Percentiles rank a stretch among this genome's conserved stretches.
Conservation (phyloP, 1,284 basidiomycete species). For the Pyrrhoderma lamaoense region DNA sequence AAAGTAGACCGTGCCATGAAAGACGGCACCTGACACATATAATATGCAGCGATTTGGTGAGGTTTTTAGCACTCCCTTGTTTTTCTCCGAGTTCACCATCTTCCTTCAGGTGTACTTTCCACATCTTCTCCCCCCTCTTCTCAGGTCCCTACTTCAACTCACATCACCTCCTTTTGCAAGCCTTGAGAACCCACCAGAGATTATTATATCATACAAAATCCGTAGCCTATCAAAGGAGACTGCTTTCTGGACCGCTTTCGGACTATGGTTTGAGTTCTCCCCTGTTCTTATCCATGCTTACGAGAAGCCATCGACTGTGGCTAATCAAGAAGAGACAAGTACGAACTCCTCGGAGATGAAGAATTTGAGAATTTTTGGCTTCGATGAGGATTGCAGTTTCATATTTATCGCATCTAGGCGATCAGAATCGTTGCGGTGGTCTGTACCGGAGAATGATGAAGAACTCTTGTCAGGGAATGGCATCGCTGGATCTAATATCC, state of each 20-base stretch:
- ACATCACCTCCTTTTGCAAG: conserved; percentile 43
- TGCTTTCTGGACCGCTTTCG: conserved; percentile 77
- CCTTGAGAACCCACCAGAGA: conserved; percentile 16
- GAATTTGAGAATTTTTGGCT: conserved; percentile 22
- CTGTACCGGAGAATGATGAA: conserved; percentile 42
- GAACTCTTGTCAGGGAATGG: conserved; percentile 52
- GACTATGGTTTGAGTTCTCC: conserved; percentile 70
- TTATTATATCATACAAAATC: conserved; percentile 70
- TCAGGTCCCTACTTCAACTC: conserved; percentile 60
- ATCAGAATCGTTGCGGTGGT: conserved; percentile 48
- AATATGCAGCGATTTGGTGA: conserved; percentile 69
- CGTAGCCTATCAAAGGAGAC: conserved; percentile 72
- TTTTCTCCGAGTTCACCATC: background rate
- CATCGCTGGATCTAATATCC: conserved; percentile 33
- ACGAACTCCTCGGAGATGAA: conserved; percentile 19
- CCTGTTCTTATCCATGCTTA: conserved; percentile 43
- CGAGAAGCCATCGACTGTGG: background rate
- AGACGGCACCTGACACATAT: conserved; percentile 44
- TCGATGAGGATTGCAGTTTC: conserved; percentile 41
- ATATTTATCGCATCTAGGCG: conserved; percentile 55
- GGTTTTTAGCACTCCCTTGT: conserved; percentile 23
- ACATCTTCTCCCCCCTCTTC: conserved; percentile 59
- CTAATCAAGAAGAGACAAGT: background rate
- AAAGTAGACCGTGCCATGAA: background rate
- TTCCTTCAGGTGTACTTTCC: conserved; percentile 63